Base-by-base conservation (phyloP, 192 early-diverging fungal genomes). In the Backusella mclennaniae region DNA sequence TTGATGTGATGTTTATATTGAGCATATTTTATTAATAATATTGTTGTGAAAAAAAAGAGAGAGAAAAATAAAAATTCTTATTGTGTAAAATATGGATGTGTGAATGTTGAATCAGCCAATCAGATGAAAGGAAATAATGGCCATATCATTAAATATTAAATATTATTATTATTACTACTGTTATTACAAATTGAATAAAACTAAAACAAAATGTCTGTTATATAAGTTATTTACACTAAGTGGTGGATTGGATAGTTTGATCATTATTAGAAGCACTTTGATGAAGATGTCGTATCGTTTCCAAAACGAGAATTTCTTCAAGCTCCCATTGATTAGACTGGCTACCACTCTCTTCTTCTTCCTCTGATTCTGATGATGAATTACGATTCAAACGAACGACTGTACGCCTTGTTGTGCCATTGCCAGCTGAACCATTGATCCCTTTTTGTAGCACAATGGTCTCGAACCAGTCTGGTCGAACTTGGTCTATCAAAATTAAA, bases 281-380 rank as follows among this genome's bases (percentile, higher is more conserved):
- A 63, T 63, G 56, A 63, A 63, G 23, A 63, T 63, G 82, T 56
- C 96, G 80, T 35, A 98, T 94, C 0, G 96, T 96, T 81, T 97
- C 94, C 87, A 96, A 91, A 4, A 98, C 78, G 93, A 98, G 91
- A 72, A 93, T 80, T 71, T 98, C 96, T 73, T 98, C 96, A 35
- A 98, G 73, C 72, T 98, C 93, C 12, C 89, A 89, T 26, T 91
- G 94, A 79, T 90, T 94, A 90, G 0, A 89, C 93, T 0, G 82
- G 71, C 5, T 89, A 56, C 35, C 91, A 93, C 39, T 49, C 46
- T 76, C 66, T 53, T 69, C 66, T 53, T 69, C 29, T 21, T 76
- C 75, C 49, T 26, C 44, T 23, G 67, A 76, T n/a, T 42, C 44
- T 9, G 66, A 76, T 12, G 39, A 35, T 6, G 9, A 39, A 35